phyloP scores from a whole-genome alignment of 1,139 yeast species.

The Candida mesenterica region DNA sequence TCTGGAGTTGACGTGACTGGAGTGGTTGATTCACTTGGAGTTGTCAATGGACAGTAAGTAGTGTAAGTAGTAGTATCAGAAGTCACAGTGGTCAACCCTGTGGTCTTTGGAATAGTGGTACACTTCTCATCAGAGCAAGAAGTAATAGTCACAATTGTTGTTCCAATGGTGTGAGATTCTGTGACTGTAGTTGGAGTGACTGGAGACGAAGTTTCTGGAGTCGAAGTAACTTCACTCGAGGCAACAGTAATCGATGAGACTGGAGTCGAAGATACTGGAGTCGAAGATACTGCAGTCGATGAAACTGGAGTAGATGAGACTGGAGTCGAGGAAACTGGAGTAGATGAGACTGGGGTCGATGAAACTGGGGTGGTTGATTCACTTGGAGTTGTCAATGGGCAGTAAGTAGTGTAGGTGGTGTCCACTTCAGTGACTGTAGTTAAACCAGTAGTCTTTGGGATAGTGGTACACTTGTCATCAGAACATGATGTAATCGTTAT shows the following conservation, averaged over 20 bases:
- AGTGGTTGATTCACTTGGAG: conserved; percentile 11
- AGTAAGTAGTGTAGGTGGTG: conserved; percentile 10
- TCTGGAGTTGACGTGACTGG: conserved; percentile 8
- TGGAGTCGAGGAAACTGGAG: conserved; percentile 13
- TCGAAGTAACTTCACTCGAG: conserved; percentile 5
- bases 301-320: too few relatives aligned
- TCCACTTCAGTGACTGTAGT: conserved; percentile 34
- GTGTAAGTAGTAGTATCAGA: conserved; percentile 10
- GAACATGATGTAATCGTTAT: conserved; percentile 48
- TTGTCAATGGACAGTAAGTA: conserved; percentile 9
- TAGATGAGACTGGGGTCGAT: conserved; percentile 13
- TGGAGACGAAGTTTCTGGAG: conserved; percentile 12
- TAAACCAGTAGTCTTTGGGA: conserved; percentile 41
- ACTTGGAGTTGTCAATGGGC: conserved; percentile 8
- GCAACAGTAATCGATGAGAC: conserved; percentile 17
- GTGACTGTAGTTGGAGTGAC: conserved; percentile 17
- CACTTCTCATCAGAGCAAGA: conserved; percentile 29
- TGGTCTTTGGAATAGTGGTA: conserved; percentile 11
- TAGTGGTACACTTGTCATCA: conserved; percentile 32
- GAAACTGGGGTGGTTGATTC: too few relatives aligned
- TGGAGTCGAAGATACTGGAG: conserved; percentile 12
- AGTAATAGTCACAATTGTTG: conserved; percentile 28
- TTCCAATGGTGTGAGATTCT: conserved; percentile 7
- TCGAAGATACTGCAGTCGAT: too few relatives aligned
- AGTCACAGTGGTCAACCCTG: conserved; percentile 12